phyloP scores from a whole-genome alignment of 495 filamentous ascomycete species.

The Choiromyces venosus region DNA sequence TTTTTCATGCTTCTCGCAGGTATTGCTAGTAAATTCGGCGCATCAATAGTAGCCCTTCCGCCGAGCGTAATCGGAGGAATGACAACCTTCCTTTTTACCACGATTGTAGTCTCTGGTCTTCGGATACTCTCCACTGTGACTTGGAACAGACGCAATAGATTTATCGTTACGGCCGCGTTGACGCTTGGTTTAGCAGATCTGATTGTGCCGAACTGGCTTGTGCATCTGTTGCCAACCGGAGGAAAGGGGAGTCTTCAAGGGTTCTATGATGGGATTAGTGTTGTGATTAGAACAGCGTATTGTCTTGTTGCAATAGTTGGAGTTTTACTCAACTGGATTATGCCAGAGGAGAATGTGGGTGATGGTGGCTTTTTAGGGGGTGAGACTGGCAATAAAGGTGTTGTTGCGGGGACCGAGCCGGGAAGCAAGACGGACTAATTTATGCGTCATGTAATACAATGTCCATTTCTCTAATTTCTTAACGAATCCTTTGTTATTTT shows the following conservation, averaged over 20 bases:
- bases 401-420: neutral
- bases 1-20: constrained; percentile 44
- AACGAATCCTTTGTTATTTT: neutral
- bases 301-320: constrained; percentile 45
- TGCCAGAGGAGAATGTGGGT: constrained; percentile 37
- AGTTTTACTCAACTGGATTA: constrained; percentile 43
- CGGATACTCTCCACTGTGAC: constrained; percentile 42
- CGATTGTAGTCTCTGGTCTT: constrained; percentile 45
- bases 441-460: neutral
- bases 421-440: neutral
- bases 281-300: constrained; percentile 44
- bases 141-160: constrained; percentile 44
- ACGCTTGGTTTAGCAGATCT: constrained; percentile 45
- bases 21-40: constrained; percentile 44
- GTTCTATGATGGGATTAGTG: constrained; percentile 43
- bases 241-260: constrained; percentile 34
- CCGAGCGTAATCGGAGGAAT: constrained; percentile 45
- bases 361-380: neutral
- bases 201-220: constrained; percentile 44
- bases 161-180: constrained; percentile 44
- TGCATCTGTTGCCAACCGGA: constrained; percentile 35
- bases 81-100: constrained; percentile 47
- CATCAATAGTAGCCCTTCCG: constrained; percentile 44
- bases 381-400: neutral
- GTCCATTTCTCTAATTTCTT: neutral